These are phyloP conservation scores for Pseudogymnoascus sp. DNA, from an alignment of 2,329 filamentous ascomycete genomes.

Conservation along the genomic window DNA sequence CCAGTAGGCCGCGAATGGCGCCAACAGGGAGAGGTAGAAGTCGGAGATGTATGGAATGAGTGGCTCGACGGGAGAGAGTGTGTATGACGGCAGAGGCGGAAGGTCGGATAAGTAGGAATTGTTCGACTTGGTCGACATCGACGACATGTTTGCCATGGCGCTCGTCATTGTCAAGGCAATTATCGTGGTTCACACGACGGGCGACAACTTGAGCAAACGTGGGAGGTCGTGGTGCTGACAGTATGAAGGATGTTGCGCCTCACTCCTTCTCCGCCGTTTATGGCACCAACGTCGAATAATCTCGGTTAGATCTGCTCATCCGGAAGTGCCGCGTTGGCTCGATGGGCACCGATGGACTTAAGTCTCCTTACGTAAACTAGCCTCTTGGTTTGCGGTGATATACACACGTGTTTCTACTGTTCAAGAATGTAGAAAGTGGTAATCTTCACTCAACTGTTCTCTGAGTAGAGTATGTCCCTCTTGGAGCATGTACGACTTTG, in stretches of 20 bases:
- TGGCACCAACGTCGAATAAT: slow-evolving; percentile 6
- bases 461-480: neutral
- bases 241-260: neutral
- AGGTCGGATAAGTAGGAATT: slow-evolving; percentile 47
- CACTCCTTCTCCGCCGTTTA: slow-evolving; percentile 1
- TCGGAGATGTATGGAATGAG: slow-evolving; percentile 74
- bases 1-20: slow-evolving; percentile 86
- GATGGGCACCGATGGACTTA: neutral
- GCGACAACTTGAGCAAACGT: slow-evolving; percentile 1
- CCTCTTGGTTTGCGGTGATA: neutral
- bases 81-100: slow-evolving; percentile 80
- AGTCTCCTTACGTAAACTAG: slow-evolving; percentile 7
- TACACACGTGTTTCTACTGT: neutral
- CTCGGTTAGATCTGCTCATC: slow-evolving; percentile 7
- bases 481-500: neutral
- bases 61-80: slow-evolving; percentile 58
- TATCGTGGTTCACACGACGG: slow-evolving; percentile 7
- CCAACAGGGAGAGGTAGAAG: slow-evolving; percentile 64
- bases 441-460: neutral
- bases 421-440: neutral
- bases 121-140: slow-evolving; percentile 14
- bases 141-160: slow-evolving; percentile 9
- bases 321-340: slow-evolving; percentile 2
- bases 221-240: neutral
- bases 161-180: slow-evolving; percentile 1